Base-by-base conservation (phyloP, 345 rosid genomes). In the Boechera divaricarpa region DNA sequence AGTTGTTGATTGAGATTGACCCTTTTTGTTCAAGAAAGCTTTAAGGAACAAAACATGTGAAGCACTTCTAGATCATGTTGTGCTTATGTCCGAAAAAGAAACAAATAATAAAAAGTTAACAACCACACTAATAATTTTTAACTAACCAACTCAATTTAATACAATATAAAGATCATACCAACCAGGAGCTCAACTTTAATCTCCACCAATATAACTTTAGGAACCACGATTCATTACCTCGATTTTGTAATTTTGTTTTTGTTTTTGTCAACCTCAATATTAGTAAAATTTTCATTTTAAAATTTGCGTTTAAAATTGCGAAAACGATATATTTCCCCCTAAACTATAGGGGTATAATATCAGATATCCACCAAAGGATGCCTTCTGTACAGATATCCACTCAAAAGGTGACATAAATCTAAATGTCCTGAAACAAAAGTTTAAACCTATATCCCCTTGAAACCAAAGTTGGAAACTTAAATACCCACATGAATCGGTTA, bases 61-160 rank as follows among this genome's bases (percentile, higher is more conserved):
- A 77, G 68, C 81, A 77, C 81, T 77, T 65, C 58, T 71, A 65
- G 66, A 77, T 65, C 81, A 72, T 77, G 80, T 70, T 55, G 33
- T 63, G 63, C 8, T 68, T 1, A 16, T 55, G 59, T 62, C 63
- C 62, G 5, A 41, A 49, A 71, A 3, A 4, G 10, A 52, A 57
- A 63, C 21, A 10, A 18, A 29, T 18, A 24, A 38, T 58, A 72
- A 21, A 1, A 21, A 21, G 24, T 21, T 21, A 21, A 63, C 61
- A 41, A 71, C 62, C 48, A 38, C 9, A 38, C 59, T 49, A 48
- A 29, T 54, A 28, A 10, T 57, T 38, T 72, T 13, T 48, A 64
- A 28, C 56, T 6, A 56, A 9, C 13, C 56, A 3, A 51, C 2
- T 41, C 44, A 69, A 1, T 44, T 77, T n/a, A 61, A 51, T 67